phyloP scores from a whole-genome alignment of 2,329 filamentous ascomycete species.

The Aureobasidium sp. region DNA sequence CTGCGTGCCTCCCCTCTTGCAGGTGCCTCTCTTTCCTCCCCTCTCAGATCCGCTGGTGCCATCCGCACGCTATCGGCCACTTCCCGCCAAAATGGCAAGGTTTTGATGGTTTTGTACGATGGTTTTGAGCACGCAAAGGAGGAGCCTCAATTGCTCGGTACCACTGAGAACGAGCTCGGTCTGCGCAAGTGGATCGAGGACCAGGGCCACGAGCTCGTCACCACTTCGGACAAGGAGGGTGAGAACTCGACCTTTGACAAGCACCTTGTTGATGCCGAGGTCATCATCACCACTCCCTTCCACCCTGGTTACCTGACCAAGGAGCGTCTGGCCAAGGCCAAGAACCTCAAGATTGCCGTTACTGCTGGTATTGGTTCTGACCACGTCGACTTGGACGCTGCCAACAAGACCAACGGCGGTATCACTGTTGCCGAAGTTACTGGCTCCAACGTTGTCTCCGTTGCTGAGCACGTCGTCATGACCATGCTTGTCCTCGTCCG shows the following conservation, averaged over 20 bases:
- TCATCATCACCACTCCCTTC: constrained; percentile 99
- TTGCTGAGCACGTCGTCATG: constrained; percentile 99
- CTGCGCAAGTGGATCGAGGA: constrained; percentile 97
- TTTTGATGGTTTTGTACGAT: constrained; percentile 90
- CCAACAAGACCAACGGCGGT: constrained; percentile 97
- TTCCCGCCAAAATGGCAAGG: constrained; percentile 78
- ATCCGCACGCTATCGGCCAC: constrained; percentile 58
- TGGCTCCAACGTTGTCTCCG: constrained; percentile 95
- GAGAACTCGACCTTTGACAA: constrained; percentile 89
- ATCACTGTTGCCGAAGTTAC: constrained; percentile 97
- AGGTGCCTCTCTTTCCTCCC: constrained; percentile 28
- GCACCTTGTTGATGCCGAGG: constrained; percentile 91
- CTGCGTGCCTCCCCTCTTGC: constrained; percentile 39
- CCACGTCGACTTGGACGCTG: constrained; percentile 93
- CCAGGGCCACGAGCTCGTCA: constrained; percentile 91
- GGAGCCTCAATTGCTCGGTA: constrained; percentile 83
- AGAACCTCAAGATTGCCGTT: constrained; percentile 96
- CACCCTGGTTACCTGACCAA: constrained; percentile 96
- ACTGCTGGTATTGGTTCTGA: constrained; percentile 98
- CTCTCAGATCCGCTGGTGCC: constrained; percentile 39
- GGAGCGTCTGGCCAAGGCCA: constrained; percentile 92
- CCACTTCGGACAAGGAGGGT: constrained; percentile 95
- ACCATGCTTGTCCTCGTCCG: constrained; percentile 92
- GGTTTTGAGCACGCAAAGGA: constrained; percentile 79
- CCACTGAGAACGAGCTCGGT: constrained; percentile 97